Conservation (phyloP, 2,329 filamentous ascomycete genomes). For the Aspergillus ruber region DNA sequence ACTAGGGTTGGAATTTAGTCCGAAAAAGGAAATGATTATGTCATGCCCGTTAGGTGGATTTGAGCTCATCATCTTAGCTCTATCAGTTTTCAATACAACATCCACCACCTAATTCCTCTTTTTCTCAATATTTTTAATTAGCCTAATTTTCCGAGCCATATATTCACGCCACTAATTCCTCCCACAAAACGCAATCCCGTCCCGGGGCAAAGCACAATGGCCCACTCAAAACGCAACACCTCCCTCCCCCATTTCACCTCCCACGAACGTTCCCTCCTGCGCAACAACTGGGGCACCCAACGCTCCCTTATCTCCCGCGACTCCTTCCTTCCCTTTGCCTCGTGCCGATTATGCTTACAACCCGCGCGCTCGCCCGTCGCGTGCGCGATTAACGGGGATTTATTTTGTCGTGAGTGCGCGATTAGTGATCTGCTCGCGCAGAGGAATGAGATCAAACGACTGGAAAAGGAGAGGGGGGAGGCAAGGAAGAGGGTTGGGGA, state of each 20-base stretch:
- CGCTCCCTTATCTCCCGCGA: conserved; percentile 82
- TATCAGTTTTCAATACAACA: too few relatives aligned
- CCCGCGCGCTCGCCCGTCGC: conserved; percentile 75
- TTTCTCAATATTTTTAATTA: too few relatives aligned
- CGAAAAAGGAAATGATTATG: conserved; percentile 5
- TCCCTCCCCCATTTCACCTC: conserved; percentile 90
- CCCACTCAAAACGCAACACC: conserved; percentile 71
- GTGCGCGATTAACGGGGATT: conserved; percentile 69
- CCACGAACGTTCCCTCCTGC: conserved; percentile 77
- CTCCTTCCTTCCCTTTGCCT: conserved; percentile 85
- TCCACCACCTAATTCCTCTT: too few relatives aligned
- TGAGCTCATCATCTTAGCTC: conserved; percentile 1
- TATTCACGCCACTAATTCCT: conserved; percentile 2
- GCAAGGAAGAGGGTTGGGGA: conserved; percentile 58
- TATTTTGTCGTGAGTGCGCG: conserved; percentile 94
- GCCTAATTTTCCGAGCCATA: too few relatives aligned
- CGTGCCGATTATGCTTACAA: conserved; percentile 80
- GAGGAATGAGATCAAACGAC: conserved; percentile 80
- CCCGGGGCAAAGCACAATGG: conserved; percentile 23
- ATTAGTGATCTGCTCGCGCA: conserved; percentile 86
- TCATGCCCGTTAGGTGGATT: conserved; percentile 2
- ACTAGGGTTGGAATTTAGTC: too few relatives aligned
- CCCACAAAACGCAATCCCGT: neutral
- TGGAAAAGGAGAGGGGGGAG: conserved; percentile 60
- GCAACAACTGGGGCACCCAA: conserved; percentile 72